Conservation (phyloP, 2,329 filamentous ascomycete genomes). For the Lachnellula hyalina region DNA sequence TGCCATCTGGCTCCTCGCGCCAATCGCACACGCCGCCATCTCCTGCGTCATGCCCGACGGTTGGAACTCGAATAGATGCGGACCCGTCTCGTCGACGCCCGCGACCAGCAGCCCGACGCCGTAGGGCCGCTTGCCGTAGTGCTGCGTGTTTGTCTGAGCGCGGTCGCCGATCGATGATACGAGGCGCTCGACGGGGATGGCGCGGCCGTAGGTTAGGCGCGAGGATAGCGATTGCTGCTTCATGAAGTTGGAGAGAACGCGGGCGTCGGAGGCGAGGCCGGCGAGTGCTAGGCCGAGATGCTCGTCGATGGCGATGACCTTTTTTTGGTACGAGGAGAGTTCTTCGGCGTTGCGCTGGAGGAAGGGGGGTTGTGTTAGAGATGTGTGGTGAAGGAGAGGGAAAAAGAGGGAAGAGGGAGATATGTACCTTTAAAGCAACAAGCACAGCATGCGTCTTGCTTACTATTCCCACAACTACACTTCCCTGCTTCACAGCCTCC, state of each 20-base stretch:
- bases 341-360: conserved; percentile 93
- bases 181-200: conserved; percentile 84
- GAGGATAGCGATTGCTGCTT: conserved; percentile 97
- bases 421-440: conserved; percentile 83
- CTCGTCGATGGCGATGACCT: conserved; percentile 93
- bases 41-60: conserved; percentile 93
- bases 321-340: conserved; percentile 99
- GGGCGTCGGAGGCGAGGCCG: conserved; percentile 93
- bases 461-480: conserved; percentile 91
- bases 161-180: conserved; percentile 91
- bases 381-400: background rate
- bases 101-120: conserved; percentile 90
- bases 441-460: conserved; percentile 98
- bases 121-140: conserved; percentile 94
- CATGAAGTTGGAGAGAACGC: conserved; percentile 99
- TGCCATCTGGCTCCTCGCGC: conserved; percentile 94
- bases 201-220: conserved; percentile 90
- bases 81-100: conserved; percentile 87
- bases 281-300: conserved; percentile 95
- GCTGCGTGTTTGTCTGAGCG: conserved; percentile 95
- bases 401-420: conserved; percentile 1
- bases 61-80: conserved; percentile 98
- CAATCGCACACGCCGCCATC: conserved; percentile 95
- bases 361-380: background rate
- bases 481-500: conserved; percentile 98